Evolutionary conservation across 352 stramenopile genomes (phyloP), one percentile per base, ranked within the genome.

Genomic region (Pythium sukuiense): DNA sequence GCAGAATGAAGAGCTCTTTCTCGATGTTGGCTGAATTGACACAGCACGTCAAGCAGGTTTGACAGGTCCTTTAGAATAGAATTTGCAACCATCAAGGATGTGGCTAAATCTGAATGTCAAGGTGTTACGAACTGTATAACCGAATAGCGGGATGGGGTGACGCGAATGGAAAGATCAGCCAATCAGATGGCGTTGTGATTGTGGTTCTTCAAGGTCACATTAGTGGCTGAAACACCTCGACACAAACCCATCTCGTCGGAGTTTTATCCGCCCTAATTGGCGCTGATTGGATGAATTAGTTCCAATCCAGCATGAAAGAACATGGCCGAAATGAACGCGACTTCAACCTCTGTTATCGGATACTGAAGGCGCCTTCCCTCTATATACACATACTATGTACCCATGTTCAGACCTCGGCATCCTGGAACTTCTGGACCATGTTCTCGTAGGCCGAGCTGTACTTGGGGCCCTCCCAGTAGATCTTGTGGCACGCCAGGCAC

Each of bases 401-500:
- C 46, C 46, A 41, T 41, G 11, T 14, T 41, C 20, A 29, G 1
- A 41, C 18, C 20, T 45, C 8, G 11, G 26, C 29, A 33, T 61
- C 43, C 24, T 65, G n/a, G 52, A 88, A 85, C 71, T 84, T 85
- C 11, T 77, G 69, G 14, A 82, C 57, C 59, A 85, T 70, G 45
- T 87, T 87, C n/a, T 79, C 70, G 56, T 85, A 86, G 13, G 81
- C 76, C 20, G 78, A 86, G 20, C 79, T 77, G 69, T 88, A 92
- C 73, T 93, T 93, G 41, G 83, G 85, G 13, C 85, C 83, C 59
- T 88, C 85, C 85, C 83, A 92, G 59, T 84, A 93, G 32, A 93
- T 73, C 43, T 90, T 87, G 50, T 76, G 70, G 72, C 85, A 92
- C 39, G 71, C 67, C 0, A 73, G 63, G 59, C 85, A 93, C 49